These are phyloP conservation scores for Ustilago vetiveriae DNA, from an alignment of 1,284 basidiomycete species.

Conservation along the genomic window DNA sequence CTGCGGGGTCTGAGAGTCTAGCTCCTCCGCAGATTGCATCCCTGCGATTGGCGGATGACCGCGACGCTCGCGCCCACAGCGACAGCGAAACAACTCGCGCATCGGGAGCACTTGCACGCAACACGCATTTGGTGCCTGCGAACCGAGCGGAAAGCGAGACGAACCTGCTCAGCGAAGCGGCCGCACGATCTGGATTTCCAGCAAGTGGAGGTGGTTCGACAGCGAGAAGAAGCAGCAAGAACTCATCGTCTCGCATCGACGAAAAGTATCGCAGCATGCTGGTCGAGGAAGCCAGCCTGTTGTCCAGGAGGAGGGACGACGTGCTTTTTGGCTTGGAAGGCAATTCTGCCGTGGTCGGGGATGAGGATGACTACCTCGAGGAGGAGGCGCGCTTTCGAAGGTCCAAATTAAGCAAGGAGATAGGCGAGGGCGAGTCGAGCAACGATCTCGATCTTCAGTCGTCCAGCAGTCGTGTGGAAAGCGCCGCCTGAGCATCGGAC, in stretches of 20 bases:
- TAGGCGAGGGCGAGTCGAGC: slow-evolving; percentile 6
- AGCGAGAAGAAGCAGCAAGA: slow-evolving; percentile 19
- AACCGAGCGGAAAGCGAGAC: slow-evolving; percentile 28
- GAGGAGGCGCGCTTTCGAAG: not conserved
- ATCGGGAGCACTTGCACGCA: not conserved
- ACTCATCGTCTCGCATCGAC: slow-evolving; percentile 32
- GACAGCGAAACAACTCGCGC: slow-evolving; percentile 17
- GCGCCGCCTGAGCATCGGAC: no score
- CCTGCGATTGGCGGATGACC: not conserved
- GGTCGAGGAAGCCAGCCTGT: slow-evolving; percentile 63
- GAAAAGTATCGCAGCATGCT: slow-evolving; percentile 58
- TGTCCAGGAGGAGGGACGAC: slow-evolving; percentile 65
- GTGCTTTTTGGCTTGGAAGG: slow-evolving; percentile 40
- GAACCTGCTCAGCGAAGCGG: slow-evolving; percentile 11
- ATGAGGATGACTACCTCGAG: slow-evolving; percentile 19
- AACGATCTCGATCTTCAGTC: not conserved
- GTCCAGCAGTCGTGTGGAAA: not conserved
- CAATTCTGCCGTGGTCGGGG: slow-evolving; percentile 8
- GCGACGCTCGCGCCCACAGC: slow-evolving; percentile 14
- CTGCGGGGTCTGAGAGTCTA: not conserved
- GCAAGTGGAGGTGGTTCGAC: slow-evolving; percentile 11
- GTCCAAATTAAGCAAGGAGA: not conserved
- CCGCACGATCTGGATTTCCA: slow-evolving; percentile 8
- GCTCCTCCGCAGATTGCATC: slow-evolving; percentile 1
- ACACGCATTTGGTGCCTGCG: not conserved